These are phyloP conservation scores for Sextonia rubra DNA, from an alignment of 164 flowering plant species.

Conservation along the genomic window DNA sequence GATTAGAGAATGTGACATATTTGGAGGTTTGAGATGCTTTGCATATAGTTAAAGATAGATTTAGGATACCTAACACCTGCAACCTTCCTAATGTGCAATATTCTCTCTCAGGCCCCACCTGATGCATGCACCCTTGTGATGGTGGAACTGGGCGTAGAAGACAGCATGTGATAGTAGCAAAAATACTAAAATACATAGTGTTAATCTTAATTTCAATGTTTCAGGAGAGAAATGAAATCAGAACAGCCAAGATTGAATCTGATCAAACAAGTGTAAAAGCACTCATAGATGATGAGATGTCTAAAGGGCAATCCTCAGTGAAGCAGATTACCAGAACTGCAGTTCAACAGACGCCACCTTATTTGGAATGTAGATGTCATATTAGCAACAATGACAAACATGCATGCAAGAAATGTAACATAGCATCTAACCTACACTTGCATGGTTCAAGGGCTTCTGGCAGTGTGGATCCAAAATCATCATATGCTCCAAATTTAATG, in stretches of 20 bases:
- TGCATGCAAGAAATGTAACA: conserved; percentile 25
- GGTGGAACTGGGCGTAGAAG: not conserved
- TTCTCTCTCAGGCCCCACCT: not conserved
- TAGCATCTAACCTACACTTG: conserved; percentile 27
- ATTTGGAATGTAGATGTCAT: conserved; percentile 21
- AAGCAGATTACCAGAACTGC: conserved; percentile 19
- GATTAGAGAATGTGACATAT: too few relatives aligned
- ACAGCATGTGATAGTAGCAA: not conserved
- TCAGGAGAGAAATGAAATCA: conserved; percentile 42
- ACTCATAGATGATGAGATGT: conserved; percentile 81
- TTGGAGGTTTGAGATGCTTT: too few relatives aligned
- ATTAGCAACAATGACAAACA: conserved; percentile 23
- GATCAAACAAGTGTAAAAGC: conserved; percentile 64
- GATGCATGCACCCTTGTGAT: not conserved
- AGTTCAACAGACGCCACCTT: conserved; percentile 10
- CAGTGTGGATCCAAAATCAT: conserved; percentile 19
- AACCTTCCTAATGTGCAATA: too few relatives aligned
- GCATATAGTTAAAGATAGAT: too few relatives aligned
- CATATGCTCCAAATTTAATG: conserved; percentile 15
- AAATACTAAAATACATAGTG: not conserved
- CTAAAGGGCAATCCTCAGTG: conserved; percentile 30
- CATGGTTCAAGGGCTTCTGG: conserved; percentile 24
- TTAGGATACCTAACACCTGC: too few relatives aligned
- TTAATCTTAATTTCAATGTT: not conserved
- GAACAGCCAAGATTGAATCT: conserved; percentile 14